A percentile compares a stretch with the other conserved stretches of the same genome.
Conservation (phyloP, 2,329 filamentous ascomycete genomes). For the Amesomyces nigricolor region DNA sequence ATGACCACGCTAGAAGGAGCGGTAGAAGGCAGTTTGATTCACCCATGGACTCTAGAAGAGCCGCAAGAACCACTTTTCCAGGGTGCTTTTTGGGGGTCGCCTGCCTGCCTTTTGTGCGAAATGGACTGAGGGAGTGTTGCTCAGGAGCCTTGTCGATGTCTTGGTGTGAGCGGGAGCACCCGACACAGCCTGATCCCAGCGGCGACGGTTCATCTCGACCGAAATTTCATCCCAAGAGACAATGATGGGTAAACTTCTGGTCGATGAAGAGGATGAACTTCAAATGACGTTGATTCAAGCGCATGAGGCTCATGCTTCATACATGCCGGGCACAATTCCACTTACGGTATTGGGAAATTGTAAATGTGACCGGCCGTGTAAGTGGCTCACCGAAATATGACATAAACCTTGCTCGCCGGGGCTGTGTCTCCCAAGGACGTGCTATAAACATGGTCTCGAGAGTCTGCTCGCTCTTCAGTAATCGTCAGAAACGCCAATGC, state of each 20-base stretch:
- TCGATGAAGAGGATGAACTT: not conserved
- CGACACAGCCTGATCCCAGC: not conserved
- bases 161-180: not conserved
- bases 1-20: not conserved
- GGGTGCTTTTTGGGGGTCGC: not conserved
- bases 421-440: not conserved
- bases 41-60: not conserved
- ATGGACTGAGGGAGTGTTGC: not conserved
- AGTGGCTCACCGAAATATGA: conserved; percentile 2
- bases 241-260: not conserved
- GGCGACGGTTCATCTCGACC: not conserved
- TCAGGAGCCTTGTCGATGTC: not conserved
- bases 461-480: not conserved
- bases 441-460: not conserved
- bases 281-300: conserved; percentile 8
- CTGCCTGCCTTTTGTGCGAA: not conserved
- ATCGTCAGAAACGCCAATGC: not conserved
- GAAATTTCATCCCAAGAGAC: too few species aligned
- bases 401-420: conserved; percentile 3
- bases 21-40: not conserved
- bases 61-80: not conserved
- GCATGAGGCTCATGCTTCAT: not conserved
- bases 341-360: conserved; percentile 10
- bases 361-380: not conserved
- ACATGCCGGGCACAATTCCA: not conserved